Conservation (phyloP, 2,329 filamentous ascomycete genomes). For the Sodiomyces alkalinus region DNA sequence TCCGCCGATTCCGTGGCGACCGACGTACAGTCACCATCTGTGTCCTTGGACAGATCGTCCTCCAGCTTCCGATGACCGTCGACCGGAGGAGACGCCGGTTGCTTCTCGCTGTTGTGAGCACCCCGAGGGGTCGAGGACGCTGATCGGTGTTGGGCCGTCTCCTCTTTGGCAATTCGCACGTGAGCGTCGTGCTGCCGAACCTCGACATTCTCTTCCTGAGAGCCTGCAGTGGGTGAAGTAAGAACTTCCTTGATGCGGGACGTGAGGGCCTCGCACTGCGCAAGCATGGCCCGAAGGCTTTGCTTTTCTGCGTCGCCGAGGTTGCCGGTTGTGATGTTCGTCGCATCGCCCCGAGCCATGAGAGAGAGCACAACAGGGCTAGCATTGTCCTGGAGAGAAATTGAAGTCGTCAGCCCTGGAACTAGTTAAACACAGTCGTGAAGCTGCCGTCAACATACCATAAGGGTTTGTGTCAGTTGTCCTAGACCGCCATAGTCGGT, state of each 20-base stretch:
- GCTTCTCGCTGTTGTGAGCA: too few species aligned
- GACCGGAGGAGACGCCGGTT: too few species aligned
- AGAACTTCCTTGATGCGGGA: constrained; percentile 19
- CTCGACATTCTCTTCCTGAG: too few species aligned
- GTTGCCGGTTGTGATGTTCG: constrained; percentile 23
- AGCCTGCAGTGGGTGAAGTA: neutral
- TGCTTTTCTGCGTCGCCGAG: constrained; percentile 26
- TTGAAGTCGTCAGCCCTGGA: too few species aligned
- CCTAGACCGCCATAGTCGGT: constrained; percentile 32
- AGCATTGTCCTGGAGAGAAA: constrained; percentile 28
- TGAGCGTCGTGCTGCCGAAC: too few species aligned
- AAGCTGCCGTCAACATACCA: constrained; percentile 33
- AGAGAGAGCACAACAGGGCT: constrained; percentile 28
- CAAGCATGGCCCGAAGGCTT: constrained; percentile 31
- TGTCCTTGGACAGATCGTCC: neutral
- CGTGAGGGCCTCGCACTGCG: constrained; percentile 28
- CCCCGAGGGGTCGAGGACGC: too few species aligned
- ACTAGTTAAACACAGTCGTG: constrained; percentile 6
- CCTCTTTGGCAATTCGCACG: too few species aligned
- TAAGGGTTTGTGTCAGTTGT: constrained; percentile 41
- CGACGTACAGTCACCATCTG: constrained; percentile 1
- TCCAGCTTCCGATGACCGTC: too few species aligned
- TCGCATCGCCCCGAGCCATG: constrained; percentile 31
- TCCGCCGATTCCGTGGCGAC: constrained; percentile 6
- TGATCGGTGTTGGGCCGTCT: constrained; percentile 2